Conservation (phyloP, 2,329 filamentous ascomycete species). For the Xylariales sp. region DNA sequence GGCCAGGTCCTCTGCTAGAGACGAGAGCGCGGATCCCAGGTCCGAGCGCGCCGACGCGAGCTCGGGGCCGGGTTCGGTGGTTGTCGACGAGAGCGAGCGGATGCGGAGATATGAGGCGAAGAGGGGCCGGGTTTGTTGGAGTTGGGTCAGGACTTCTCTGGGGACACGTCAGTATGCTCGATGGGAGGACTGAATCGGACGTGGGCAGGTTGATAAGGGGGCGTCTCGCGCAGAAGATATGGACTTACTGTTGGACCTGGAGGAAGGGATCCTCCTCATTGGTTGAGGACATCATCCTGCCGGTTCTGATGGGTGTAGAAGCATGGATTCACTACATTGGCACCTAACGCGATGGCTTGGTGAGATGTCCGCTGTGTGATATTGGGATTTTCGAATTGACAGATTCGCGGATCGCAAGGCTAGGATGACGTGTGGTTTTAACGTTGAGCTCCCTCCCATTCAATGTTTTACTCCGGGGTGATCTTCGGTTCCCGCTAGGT, state of each 20-base stretch:
- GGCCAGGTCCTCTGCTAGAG: slow-evolving; percentile 76
- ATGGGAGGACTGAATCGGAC: neutral
- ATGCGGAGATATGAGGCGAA: slow-evolving; percentile 96
- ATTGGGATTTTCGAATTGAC: too few relatives aligned
- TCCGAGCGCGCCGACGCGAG: slow-evolving; percentile 73
- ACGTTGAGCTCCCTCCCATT: too few relatives aligned
- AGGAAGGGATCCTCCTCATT: slow-evolving; percentile 68
- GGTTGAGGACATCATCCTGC: slow-evolving; percentile 62
- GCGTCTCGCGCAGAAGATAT: too few relatives aligned
- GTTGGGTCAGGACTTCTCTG: slow-evolving; percentile 83
- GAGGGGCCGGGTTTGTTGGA: slow-evolving; percentile 75
- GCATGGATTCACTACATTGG: too few relatives aligned
- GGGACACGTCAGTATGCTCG: neutral
- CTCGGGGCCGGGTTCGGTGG: slow-evolving; percentile 76
- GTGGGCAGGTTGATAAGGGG: neutral
- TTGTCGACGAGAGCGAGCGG: slow-evolving; percentile 49
- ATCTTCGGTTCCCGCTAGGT: too few relatives aligned
- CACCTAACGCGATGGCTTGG: neutral
- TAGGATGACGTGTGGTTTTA: too few relatives aligned
- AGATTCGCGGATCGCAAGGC: too few relatives aligned
- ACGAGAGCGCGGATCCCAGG: slow-evolving; percentile 59
- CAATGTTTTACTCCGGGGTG: too few relatives aligned
- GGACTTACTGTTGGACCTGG: slow-evolving; percentile 62
- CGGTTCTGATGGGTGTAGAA: slow-evolving; percentile 14
- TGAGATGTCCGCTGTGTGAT: neutral